Evolutionary conservation across 2,329 filamentous ascomycete genomes (phyloP), one percentile per base, ranked within the genome.

Genomic region (Alternaria incomplexa): DNA sequence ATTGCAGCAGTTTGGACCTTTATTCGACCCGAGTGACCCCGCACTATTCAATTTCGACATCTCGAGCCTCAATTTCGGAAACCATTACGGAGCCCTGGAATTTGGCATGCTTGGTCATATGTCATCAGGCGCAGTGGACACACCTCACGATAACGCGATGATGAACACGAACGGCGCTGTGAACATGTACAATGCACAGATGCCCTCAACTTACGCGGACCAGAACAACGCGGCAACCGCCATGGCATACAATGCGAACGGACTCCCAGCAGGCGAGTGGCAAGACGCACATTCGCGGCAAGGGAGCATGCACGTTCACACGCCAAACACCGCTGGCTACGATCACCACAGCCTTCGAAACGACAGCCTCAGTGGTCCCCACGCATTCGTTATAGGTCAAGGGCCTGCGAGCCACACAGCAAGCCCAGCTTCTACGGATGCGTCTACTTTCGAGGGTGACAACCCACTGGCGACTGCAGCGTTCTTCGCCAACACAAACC

Each of bases 71-170:
- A 96, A 96, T 78, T 99, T 98, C 79, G 94, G 93, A 59, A 98
- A 96, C 77, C 93, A 97, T 68, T 99, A 98, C 76, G 95, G 94
- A 63, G 95, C 94, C 17, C 86, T 97, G 79, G 96, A 98, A 79
- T 97, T 98, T 78, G 92, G 93, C 57, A 97, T 98, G 88, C 87
- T 99, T 0, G 93, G 93, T 26, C 95, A 98, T 78, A 97, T 99
- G 92, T 93, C 93, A 63, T 93, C 92, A n/a, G 92, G 92, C 13
- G 91, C 92, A 13, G 91, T 89, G n/a, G 92, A 96, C 71, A 92
- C 91, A 7, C 88, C 91, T 6, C 88, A 89, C 58, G 92, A 96
- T 62, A 78, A 73, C 46, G 71, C 65, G 56, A 64, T 78, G 66
- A 74, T 79, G 58, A 79, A 74, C 6, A 56, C 78, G 61, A 77